Conservation (phyloP, 345 rosid species). For the Anastatica hierochuntica region DNA sequence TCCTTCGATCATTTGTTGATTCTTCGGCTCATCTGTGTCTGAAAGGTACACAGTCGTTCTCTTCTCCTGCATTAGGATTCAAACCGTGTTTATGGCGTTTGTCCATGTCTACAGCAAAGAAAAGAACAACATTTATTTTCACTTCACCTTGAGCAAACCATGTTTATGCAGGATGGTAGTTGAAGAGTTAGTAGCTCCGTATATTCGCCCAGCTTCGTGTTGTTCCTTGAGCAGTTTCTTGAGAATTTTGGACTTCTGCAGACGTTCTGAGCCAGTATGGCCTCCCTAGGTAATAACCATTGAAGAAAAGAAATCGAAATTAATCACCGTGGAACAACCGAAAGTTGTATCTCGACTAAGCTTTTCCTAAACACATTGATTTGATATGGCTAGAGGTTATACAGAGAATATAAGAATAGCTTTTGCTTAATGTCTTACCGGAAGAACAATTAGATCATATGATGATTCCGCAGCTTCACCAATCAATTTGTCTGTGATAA, state of each 20-base stretch:
- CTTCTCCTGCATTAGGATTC: constrained; percentile 41
- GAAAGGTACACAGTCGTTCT: constrained; percentile 49
- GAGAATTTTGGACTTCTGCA: constrained; percentile 59
- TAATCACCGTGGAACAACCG: constrained; percentile 7
- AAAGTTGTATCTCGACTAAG: background rate
- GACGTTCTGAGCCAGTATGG: constrained; percentile 41
- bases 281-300: constrained; percentile 49
- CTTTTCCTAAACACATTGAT: too few species aligned
- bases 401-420: too few species aligned
- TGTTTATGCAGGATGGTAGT: constrained; percentile 42
- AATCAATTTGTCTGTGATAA: constrained; percentile 69
- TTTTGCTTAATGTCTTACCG: constrained; percentile 33
- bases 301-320: background rate
- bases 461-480: constrained; percentile 42
- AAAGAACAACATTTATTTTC: background rate
- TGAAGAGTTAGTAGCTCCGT: constrained; percentile 72
- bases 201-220: constrained; percentile 45
- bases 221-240: constrained; percentile 80
- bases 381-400: too few species aligned
- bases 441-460: constrained; percentile 77
- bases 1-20: constrained; percentile 29
- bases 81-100: background rate
- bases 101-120: background rate
- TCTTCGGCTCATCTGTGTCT: constrained; percentile 19
- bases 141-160: constrained; percentile 62